A percentile compares a stretch with the other conserved stretches of the same genome.
These are phyloP conservation scores for Eimeria necatrix DNA, from an alignment of 169 alveolate genomes.

Conservation along the genomic window DNA sequence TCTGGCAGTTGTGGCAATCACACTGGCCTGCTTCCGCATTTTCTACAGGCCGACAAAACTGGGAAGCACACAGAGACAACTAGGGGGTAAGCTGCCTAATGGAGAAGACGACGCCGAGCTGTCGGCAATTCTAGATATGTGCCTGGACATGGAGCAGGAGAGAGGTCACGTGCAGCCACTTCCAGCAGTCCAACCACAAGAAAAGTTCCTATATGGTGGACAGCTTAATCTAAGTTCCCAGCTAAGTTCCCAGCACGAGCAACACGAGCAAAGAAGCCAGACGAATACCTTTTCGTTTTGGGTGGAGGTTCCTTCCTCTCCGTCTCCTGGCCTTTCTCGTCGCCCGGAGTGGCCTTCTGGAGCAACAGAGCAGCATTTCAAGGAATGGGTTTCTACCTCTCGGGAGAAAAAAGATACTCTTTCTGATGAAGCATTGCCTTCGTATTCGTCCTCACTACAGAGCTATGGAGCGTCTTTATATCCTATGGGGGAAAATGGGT, in stretches of 20 bases:
- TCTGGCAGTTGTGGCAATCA: conserved; percentile 21
- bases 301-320: neutral
- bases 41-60: neutral
- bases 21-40: neutral
- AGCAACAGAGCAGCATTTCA: too few species aligned
- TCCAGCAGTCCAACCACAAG: neutral
- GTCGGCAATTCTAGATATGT: neutral
- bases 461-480: too few species aligned
- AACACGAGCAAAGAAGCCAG: neutral
- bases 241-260: neutral
- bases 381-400: too few species aligned
- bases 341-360: too few species aligned
- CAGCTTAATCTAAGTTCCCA: neutral
- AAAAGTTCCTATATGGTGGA: neutral
- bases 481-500: too few species aligned
- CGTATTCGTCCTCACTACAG: too few species aligned
- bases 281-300: neutral
- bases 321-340: too few species aligned
- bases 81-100: neutral
- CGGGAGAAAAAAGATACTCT: too few species aligned
- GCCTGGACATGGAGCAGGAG: conserved; percentile 11
- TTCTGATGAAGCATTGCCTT: too few species aligned
- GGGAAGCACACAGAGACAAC: neutral
- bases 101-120: neutral
- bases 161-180: neutral